Base-by-base conservation (phyloP, 352 stramenopile species). In the Phytophthora macrochlamydospora region DNA sequence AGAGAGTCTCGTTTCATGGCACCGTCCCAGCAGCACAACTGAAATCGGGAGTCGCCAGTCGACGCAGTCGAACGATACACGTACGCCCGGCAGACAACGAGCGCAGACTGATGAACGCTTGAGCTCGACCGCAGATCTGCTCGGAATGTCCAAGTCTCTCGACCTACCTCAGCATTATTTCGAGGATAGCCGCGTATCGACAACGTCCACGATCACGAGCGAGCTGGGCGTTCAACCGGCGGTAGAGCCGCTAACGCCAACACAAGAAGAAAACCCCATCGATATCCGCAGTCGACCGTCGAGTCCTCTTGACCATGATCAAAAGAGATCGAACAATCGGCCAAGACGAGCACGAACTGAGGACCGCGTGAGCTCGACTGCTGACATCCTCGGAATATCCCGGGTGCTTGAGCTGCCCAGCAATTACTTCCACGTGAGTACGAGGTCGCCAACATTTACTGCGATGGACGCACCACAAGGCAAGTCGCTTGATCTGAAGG, bases 391-490 rank as follows among this genome's bases (percentile, higher is more conserved):
- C 14, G 69, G 65, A 1, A 67, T 73, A 55, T 71, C 59, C 14
- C 56, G 56, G 35, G 55, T 51, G 7, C 44, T 73, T 11, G 51
- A 73, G 28, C 28, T 73, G 45, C 69, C 69, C 3, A 42, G 44
- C 11, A 63, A 70, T 51, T 76, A 70, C 51, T 76, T 76, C 35
- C 64, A 59, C 7, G 67, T 64, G 69, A 73, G 54, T 37, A 58
- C 59, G 11, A 43, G 40, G 11, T 76, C 64, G n/a, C 65, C 64
- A 2, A 66, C 29, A 12, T 59, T 69, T 24, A 50, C 45, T 52
- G 49, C 50, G 6, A 43, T 18, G 28, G 57, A 35, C 14, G 56
- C 48, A 12, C 53, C 52, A 24, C 46, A 68, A 24, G 12, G 59
- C 11, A 46, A 70, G 45, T 32, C 14, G 2, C 13, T 63, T 4